Evolutionary conservation across 73 alveolate genomes (phyloP), one percentile per base, ranked within the genome.

Genomic region (Paramecium tetraurelia): DNA sequence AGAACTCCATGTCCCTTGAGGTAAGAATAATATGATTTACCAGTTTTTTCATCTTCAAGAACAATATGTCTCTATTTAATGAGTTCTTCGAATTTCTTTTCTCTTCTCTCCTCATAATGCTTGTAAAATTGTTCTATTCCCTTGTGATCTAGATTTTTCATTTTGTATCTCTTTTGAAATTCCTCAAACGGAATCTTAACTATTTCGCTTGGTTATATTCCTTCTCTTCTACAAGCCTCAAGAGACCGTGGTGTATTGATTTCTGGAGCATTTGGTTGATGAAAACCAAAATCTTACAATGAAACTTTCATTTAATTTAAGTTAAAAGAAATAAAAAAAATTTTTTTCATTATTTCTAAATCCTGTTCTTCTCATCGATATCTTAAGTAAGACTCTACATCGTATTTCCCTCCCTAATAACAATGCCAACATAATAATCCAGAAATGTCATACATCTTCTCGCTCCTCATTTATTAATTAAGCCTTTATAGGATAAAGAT

Each of bases 371-470:
- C 21, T 72, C 86, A 72, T 72, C 86, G 8, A 1, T 72, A 36
- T 33, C 33, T 36, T 72, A 40, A 12, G 86, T 72, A n/a, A 72
- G 86, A 40, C 27, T 72, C 35, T 72, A n/a, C n/a, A n/a, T n/a
- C 57, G 18, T 72, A 36, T 21, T 36, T 16, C 1, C 16, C 10
- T 88, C 94, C 38, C 46, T 44, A 89, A 71, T 89, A 7, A 85
- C 86, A 2, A 38, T 21, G n/a, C 70, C 87, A 21, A 89, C 94
- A 69, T 70, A 77, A 70, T 89, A 89, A 10, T 89, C 94, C 12
- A 89, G 41, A 24, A 89, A 89, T 69, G 94, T 18, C 86, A 89
- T 77, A 72, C 71, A 89, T 89, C 59, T 41, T 6, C 59, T 71
- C 75, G 36, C 9, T 89, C 94, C 29, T 89, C 77, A 4, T 71